These are phyloP conservation scores for Pestalotiopsis sp. DNA, from an alignment of 2,329 filamentous ascomycete species.

Conservation along the genomic window DNA sequence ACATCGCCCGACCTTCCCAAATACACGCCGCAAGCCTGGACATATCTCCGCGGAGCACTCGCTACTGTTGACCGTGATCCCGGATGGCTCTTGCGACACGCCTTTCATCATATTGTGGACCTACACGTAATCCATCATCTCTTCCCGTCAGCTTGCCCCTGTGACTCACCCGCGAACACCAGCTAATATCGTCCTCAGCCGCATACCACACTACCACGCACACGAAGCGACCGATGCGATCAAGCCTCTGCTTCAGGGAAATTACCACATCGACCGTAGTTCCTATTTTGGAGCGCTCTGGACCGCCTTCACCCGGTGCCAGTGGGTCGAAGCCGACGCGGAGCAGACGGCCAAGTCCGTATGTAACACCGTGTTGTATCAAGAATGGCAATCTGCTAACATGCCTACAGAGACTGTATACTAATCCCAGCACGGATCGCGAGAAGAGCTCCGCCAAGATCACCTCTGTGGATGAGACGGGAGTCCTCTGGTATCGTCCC, in stretches of 20 bases:
- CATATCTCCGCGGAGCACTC: conserved; percentile 61
- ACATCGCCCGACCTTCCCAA: conserved; percentile 49
- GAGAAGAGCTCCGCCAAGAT: not conserved
- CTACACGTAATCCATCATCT: conserved; percentile 67
- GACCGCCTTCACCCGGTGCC: conserved; percentile 47
- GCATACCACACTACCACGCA: conserved; percentile 63
- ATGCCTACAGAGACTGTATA: not conserved
- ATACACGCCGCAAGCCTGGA: conserved; percentile 59
- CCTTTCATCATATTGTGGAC: conserved; percentile 68
- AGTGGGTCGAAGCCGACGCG: conserved; percentile 47
- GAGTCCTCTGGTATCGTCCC: conserved; percentile 15
- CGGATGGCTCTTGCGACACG: conserved; percentile 61
- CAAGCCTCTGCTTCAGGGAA: conserved; percentile 55
- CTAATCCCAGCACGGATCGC: not conserved
- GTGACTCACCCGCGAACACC: not conserved
- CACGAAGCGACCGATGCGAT: conserved; percentile 61
- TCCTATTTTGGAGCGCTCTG: conserved; percentile 49
- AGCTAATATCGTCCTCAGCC: conserved; percentile 25
- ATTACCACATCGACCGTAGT: conserved; percentile 50
- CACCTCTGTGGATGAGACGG: conserved; percentile 7
- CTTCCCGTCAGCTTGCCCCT: conserved; percentile 47
- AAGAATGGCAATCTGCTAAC: not conserved
- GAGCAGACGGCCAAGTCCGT: conserved; percentile 20
- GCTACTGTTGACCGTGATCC: conserved; percentile 66
- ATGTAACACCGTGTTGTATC: not conserved